phyloP scores from a whole-genome alignment of 768 basidiomycete species.

The Xerocomellus chrysenteron region DNA sequence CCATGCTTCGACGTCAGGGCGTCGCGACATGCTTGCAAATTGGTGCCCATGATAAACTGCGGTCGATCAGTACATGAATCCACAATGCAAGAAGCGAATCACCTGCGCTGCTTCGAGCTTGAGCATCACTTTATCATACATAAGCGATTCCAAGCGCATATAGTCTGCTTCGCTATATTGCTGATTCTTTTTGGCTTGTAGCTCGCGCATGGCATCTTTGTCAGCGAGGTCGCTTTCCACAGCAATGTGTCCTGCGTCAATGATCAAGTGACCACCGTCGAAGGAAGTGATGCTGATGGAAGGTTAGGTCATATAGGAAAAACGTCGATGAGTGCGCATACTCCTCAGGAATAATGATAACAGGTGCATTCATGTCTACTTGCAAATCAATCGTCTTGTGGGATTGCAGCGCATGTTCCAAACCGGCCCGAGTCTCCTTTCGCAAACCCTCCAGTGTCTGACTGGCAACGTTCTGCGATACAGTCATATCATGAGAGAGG shows the following conservation, averaged over 20 bases:
- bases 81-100: background rate
- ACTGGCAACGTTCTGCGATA: conserved; percentile 76
- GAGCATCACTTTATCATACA: conserved; percentile 91
- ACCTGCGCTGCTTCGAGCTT: conserved; percentile 91
- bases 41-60: conserved; percentile 87
- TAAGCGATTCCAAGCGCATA: conserved; percentile 78
- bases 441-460: conserved; percentile 90
- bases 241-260: conserved; percentile 96
- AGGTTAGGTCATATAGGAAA: conserved; percentile 4
- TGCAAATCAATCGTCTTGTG: conserved; percentile 97
- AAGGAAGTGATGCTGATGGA: conserved; percentile 65
- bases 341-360: conserved; percentile 97
- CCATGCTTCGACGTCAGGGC: conserved; percentile 62
- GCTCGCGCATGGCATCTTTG: conserved; percentile 71
- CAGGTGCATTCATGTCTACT: conserved; percentile 93
- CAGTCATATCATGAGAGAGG: background rate
- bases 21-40: conserved; percentile 75
- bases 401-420: conserved; percentile 89
- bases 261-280: conserved; percentile 79
- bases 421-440: conserved; percentile 89
- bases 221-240: conserved; percentile 88
- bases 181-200: conserved; percentile 81
- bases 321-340: conserved; percentile 34
- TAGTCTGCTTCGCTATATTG: conserved; percentile 88
- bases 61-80: conserved; percentile 7